Base-by-base conservation (phyloP, 345 rosid species). In the Dovyalis caffra region DNA sequence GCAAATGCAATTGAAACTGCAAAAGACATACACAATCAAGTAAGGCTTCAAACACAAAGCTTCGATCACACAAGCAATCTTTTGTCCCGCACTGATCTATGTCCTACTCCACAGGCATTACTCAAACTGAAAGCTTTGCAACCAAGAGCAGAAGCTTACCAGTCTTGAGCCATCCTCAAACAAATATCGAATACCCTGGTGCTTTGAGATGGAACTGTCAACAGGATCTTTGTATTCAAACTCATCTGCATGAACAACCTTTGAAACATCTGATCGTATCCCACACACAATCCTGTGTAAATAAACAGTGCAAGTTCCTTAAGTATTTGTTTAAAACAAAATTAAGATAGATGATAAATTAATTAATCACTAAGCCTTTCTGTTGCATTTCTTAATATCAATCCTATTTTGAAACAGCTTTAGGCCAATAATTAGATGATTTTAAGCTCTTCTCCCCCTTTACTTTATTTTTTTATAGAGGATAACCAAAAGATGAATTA, bases 211-310 rank as follows among this genome's bases (percentile, higher is more conserved):
- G 70, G 99, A 96, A 70, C 93, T 97, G 80, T 96, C 99, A 60
- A 93, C 98, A 64, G 97, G 97, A 81, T 96, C 99, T 77, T 90
- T 90, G 87, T 93, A 96, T 84, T 96, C 98, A 74, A 96, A 96
- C 77, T 93, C 99, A 83, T 93, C 98, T 11, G 89, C 98, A 83
- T 82, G 60, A 70, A 83, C 85, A 69, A 93, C 94, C 58, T 85
- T 90, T 0, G 99, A 83, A 71, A 92, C 97, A 73, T 90, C 94
- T 5, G 95, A 81, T 8, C 83, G 77, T 40, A 87, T 73, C 68
- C 91, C 94, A 76, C 89, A 87, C 71, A 93, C 87, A 73, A 87
- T 85, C 84, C 98, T 96, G 86, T 21, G 80, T 18, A 49, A 63
- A 70, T 0, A 66, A 45, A 78, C 51, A 57, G 37, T 35, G 45